Percentiles rank a stretch among this genome's conserved stretches.
Evolutionary conservation across 768 basidiomycete species (phyloP).

Genomic region (Hericium alpestre): DNA sequence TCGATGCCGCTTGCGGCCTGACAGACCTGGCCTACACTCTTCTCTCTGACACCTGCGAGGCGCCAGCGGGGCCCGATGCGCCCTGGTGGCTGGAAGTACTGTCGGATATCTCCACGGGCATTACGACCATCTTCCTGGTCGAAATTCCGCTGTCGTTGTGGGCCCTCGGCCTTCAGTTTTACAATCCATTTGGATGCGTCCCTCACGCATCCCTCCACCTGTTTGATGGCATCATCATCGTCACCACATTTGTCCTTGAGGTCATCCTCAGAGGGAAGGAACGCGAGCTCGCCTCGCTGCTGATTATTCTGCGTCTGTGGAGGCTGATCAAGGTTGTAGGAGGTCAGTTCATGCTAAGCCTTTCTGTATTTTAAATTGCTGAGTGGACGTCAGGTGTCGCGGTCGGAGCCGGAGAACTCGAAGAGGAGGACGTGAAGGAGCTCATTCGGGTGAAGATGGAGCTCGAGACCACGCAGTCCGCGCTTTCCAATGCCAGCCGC

Average conservation of each 20-base stretch:
- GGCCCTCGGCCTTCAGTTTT: constrained; percentile 52
- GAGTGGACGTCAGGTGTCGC: constrained; percentile 44
- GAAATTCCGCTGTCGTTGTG: constrained; percentile 68
- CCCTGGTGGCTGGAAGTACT: constrained; percentile 58
- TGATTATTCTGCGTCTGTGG: constrained; percentile 73
- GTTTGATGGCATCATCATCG: constrained; percentile 62
- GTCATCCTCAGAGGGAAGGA: constrained; percentile 56
- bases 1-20: constrained; percentile 65
- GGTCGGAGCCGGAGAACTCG: constrained; percentile 62
- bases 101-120: constrained; percentile 49
- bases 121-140: constrained; percentile 62
- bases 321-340: constrained; percentile 67
- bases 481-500: constrained; percentile 33
- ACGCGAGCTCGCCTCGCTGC: constrained; percentile 57
- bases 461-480: constrained; percentile 33
- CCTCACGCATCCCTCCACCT: constrained; percentile 56
- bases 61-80: constrained; percentile 28
- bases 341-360: constrained; percentile 28
- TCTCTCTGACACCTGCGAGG: constrained; percentile 41
- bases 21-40: constrained; percentile 61
- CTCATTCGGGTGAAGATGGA: constrained; percentile 39
- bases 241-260: constrained; percentile 68
- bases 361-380: not conserved
- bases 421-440: constrained; percentile 41
- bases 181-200: constrained; percentile 47